Conservation (phyloP, 352 stramenopile genomes). For the Thraustochytrium sp. region DNA sequence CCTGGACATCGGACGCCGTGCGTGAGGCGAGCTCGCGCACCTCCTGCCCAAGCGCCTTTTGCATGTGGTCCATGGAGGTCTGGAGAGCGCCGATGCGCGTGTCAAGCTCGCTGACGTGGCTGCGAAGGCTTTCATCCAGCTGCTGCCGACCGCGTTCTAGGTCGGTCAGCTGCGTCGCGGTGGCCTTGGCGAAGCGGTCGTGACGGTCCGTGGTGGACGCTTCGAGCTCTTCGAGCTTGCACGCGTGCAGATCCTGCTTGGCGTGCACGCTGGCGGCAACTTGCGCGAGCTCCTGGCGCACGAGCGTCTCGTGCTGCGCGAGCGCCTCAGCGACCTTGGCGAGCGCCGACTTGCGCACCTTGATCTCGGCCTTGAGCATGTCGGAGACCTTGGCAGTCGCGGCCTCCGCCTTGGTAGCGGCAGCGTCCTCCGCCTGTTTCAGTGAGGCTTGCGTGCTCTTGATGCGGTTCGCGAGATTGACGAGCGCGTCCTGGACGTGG, state of each 20-base stretch:
- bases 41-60: neutral
- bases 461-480: neutral
- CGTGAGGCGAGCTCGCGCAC: neutral
- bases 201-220: neutral
- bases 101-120: neutral
- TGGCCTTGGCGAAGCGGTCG: neutral
- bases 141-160: neutral
- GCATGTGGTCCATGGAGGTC: neutral
- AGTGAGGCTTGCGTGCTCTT: neutral
- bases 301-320: neutral
- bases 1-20: neutral
- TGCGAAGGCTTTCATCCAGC: neutral
- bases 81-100: neutral
- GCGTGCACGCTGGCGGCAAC: neutral
- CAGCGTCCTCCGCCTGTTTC: neutral
- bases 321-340: neutral
- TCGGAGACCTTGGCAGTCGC: neutral
- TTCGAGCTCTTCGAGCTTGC: neutral
- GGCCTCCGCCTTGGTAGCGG: neutral
- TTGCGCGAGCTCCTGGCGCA: neutral
- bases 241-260: neutral
- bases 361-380: constrained; percentile 37
- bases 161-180: neutral
- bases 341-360: constrained; percentile 28
- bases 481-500: neutral